Evolutionary conservation across 495 filamentous ascomycete species (phyloP), one percentile per base, ranked within the genome.

Genomic region (Viridothelium virens): DNA sequence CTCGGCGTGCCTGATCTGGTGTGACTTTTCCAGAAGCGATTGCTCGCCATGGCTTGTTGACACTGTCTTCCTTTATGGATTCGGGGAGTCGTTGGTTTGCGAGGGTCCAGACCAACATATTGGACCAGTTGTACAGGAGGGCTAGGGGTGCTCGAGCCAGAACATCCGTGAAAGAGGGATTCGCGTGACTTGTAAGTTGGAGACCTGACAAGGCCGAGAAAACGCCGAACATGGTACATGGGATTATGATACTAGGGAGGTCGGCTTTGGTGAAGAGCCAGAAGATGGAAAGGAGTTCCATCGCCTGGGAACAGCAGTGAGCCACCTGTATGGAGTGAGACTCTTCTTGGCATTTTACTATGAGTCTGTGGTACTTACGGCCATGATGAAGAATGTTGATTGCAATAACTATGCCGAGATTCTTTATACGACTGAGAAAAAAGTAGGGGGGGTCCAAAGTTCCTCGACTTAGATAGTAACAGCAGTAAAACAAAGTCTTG

Each of bases 21-120:
- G 75, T 78, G 12, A 86, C 70, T 10, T 76, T 74, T 1, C 75
- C 71, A 0, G 72, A 69, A 0, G 82, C 83, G 2, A 87, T 74
- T 0, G 82, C 80, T 1, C 85, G 77, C 82, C 83, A 86, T 2
- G 81, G 80, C 71, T 87, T 88, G 74, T 88, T 88, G 68, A 83
- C 67, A 0, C 46, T 12, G 66, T 86, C 84, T 70, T 86, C 84
- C 0, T 69, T 56, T n/a, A 83, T 69, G 2, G 82, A 82, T 25
- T 73, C 66, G 0, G 76, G 74, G 12, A 69, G 74, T 7, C 81
- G 77, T 67, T 86, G 83, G 71, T 86, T 86, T 39, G 75, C 73
- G 34, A 84, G 68, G 64, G 74, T 72, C 70, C 80, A 80, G 56
- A 77, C 63, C 33, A 84, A 68, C 31, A 82, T 65, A 67, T 79